Percentiles rank a stretch among this genome's conserved stretches.
These are phyloP conservation scores for Cladosporium phlei DNA, from an alignment of 2,329 filamentous ascomycete genomes.

Conservation along the genomic window DNA sequence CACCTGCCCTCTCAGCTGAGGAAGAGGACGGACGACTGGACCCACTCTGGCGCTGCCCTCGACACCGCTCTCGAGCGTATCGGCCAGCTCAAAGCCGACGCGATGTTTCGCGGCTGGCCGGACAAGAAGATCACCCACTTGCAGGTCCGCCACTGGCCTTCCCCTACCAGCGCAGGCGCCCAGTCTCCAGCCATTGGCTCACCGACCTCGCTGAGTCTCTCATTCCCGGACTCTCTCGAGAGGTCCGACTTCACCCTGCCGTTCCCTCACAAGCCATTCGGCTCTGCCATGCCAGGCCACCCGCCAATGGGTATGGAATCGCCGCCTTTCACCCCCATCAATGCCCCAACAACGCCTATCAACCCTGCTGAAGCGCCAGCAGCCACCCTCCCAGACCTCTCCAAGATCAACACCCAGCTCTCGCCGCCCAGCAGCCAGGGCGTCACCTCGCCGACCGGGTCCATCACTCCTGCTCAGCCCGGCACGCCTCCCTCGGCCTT, in stretches of 20 bases:
- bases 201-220: conserved; percentile 16
- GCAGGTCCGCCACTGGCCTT: conserved; percentile 13
- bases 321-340: conserved; percentile 29
- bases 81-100: conserved; percentile 30
- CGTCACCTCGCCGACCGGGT: conserved; percentile 13
- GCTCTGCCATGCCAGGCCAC: not conserved
- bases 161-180: conserved; percentile 15
- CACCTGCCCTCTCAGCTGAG: conserved; percentile 35
- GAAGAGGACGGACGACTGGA: conserved; percentile 33
- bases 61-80: conserved; percentile 38
- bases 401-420: conserved; percentile 20
- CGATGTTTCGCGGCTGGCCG: conserved; percentile 30
- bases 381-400: conserved; percentile 16
- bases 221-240: conserved; percentile 6
- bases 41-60: conserved; percentile 43
- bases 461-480: conserved; percentile 12
- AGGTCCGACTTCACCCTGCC: conserved; percentile 6
- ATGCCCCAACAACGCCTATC: conserved; percentile 20
- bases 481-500: conserved; percentile 17
- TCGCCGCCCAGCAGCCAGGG: conserved; percentile 9
- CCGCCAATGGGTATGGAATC: conserved; percentile 25
- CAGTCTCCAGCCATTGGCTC: conserved; percentile 17
- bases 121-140: conserved; percentile 17
- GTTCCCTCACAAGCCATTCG: not conserved
- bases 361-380: conserved; percentile 7